phyloP scores from a whole-genome alignment of 116 monocot genomes.

The Papilionanthe hybrid region DNA sequence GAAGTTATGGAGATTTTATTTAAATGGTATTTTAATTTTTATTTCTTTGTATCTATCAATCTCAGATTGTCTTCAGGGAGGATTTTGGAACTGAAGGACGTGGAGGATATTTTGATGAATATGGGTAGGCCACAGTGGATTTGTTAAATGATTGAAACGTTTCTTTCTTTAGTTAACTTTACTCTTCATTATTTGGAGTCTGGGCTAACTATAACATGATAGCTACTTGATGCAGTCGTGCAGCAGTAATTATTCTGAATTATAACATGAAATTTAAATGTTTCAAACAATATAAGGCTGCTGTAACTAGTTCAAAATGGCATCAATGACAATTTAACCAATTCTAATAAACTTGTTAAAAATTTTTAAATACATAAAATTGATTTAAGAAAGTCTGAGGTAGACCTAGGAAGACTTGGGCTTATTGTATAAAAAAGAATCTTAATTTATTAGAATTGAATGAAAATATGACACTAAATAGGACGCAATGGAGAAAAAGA shows the following conservation, averaged over 20 bases:
- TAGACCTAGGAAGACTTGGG: too few relatives aligned
- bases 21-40: background rate
- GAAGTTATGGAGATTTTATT: background rate
- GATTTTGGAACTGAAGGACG: constrained; percentile 98
- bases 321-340: background rate
- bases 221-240: background rate
- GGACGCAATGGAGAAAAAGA: too few relatives aligned
- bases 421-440: too few relatives aligned
- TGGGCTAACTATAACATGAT: background rate
- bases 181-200: background rate
- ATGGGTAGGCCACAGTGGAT: constrained; percentile 57
- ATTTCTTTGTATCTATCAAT: constrained; percentile 8
- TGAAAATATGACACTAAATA: too few relatives aligned
- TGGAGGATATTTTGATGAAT: constrained; percentile 97
- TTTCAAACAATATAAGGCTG: background rate
- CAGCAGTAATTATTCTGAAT: background rate
- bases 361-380: background rate
- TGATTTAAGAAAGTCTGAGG: background rate
- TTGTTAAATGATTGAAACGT: background rate
- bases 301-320: background rate
- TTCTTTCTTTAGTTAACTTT: background rate
- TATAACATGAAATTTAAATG: background rate
- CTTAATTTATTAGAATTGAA: too few relatives aligned
- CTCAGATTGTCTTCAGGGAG: constrained; percentile 92
- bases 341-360: background rate